These are phyloP conservation scores for Paecilomyces variotii DNA, from an alignment of 2,329 filamentous ascomycete species.

Conservation along the genomic window DNA sequence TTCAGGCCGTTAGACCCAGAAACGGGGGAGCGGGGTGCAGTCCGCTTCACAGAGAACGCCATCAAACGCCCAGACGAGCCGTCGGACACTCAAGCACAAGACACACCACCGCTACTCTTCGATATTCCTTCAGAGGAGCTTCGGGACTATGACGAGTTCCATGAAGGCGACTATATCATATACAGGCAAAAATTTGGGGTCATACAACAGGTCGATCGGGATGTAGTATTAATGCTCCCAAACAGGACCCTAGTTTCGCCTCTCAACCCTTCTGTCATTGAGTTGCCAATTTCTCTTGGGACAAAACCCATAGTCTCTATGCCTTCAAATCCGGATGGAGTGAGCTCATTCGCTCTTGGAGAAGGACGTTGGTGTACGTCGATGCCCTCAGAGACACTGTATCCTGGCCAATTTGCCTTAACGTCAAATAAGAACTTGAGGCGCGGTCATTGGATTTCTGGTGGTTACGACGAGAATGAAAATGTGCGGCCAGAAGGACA, in stretches of 20 bases:
- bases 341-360: slow-evolving; percentile 6
- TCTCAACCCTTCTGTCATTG: slow-evolving; percentile 37
- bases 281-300: slow-evolving; percentile 24
- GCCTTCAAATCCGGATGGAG: slow-evolving; percentile 4
- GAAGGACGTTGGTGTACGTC: slow-evolving; percentile 6
- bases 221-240: slow-evolving; percentile 43
- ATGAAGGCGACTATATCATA: slow-evolving; percentile 46
- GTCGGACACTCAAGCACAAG: slow-evolving; percentile 8
- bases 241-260: slow-evolving; percentile 50
- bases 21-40: slow-evolving; percentile 14
- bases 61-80: slow-evolving; percentile 6
- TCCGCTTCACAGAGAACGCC: slow-evolving; percentile 13
- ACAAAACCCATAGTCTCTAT: slow-evolving; percentile 14
- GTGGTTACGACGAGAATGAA: slow-evolving; percentile 42
- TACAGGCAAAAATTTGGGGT: slow-evolving; percentile 50
- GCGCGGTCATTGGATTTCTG: slow-evolving; percentile 46
- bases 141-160: slow-evolving; percentile 36
- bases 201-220: slow-evolving; percentile 42
- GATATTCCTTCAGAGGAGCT: slow-evolving; percentile 40
- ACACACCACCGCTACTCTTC: slow-evolving; percentile 20
- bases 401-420: slow-evolving; percentile 38
- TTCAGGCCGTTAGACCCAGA: slow-evolving; percentile 13
- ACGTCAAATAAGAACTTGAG: slow-evolving; percentile 46
- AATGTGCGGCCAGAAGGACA: slow-evolving; percentile 39
- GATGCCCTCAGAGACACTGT: slow-evolving; percentile 8